Evolutionary conservation across 2,329 filamentous ascomycete species (phyloP), one percentile per base, ranked within the genome.

Genomic region (Cytospora leucostoma): DNA sequence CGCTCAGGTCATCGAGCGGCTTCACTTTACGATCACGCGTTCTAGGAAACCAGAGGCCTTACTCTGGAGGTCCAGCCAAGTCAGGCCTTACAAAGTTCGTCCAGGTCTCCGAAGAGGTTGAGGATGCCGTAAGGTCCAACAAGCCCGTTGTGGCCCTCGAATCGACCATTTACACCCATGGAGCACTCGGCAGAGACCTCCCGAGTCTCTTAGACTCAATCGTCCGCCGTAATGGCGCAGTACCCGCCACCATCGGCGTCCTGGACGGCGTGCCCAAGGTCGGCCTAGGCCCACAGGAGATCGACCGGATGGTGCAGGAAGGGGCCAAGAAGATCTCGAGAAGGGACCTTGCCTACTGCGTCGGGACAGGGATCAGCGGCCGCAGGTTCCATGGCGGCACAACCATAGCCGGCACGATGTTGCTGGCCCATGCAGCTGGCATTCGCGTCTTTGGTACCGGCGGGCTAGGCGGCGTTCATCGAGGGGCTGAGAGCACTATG

Each of bases 141-240:
- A 88, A 87, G 70, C 94, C 95, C 0, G 88, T 99, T 4, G 93
- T 99, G 12, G 95, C 94, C 17, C 83, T 99, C 5, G 95, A 99
- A 76, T 93, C 92, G 2, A 97, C 95, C 5, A 98, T 99, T 70
- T 98, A 99, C 76, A 99, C 95, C 1, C 95, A 99, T 77, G 93
- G 93, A 49, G 88, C 90, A 27, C 81, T 99, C 15, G 91, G 92
- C n/a, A 84, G 87, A 38, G 82, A 84, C 53, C 78, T 86, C 21
- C 84, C 65, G 4, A 44, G 37, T 32, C 19, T 89, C 54, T 85
- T 98, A 65, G 92, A 97, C 72, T 87, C 88, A 13, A 82, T 96
- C 49, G 90, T 98, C 56, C 89, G 95, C 53, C 80, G 82, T 49
- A 85, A 93, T 75, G 95, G 95, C 47, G 92, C 84, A 17, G 84